phyloP scores from a whole-genome alignment of 768 basidiomycete species.

The Rhizopogon vinicolor region DNA sequence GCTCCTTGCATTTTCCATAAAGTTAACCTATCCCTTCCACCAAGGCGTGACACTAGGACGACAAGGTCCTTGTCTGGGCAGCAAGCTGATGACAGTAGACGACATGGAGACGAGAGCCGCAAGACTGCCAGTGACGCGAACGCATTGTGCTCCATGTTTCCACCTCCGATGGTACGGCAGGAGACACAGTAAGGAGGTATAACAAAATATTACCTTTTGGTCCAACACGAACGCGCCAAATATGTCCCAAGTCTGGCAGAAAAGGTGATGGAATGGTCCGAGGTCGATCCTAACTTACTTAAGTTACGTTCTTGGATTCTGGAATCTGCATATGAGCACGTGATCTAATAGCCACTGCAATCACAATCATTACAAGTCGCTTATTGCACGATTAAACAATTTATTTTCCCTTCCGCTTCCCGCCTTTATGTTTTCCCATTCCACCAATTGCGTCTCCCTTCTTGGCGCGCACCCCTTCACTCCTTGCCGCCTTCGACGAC shows the following conservation, averaged over 20 bases:
- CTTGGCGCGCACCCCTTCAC: constrained; percentile 65
- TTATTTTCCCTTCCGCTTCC: constrained; percentile 30
- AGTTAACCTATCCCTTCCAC: constrained; percentile 63
- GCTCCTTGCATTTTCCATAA: constrained; percentile 80
- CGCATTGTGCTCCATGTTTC: constrained; percentile 37
- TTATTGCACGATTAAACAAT: neutral
- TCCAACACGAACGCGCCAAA: neutral
- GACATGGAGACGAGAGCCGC: constrained; percentile 51
- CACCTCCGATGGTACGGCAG: neutral
- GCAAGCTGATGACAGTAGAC: constrained; percentile 60
- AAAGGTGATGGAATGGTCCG: too few species aligned
- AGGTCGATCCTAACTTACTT: neutral
- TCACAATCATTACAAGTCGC: constrained; percentile 4
- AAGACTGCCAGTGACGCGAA: constrained; percentile 54
- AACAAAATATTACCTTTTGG: neutral
- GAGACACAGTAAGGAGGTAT: neutral
- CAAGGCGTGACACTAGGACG: constrained; percentile 60
- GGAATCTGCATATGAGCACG: neutral
- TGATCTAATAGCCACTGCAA: too few species aligned
- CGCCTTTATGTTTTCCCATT: constrained; percentile 45
- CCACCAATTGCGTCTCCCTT: constrained; percentile 54
- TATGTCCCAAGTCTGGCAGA: neutral
- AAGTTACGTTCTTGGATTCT: neutral
- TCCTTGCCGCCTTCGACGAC: constrained; percentile 34
- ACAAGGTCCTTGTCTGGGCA: constrained; percentile 86